A percentile compares a stretch with the other conserved stretches of the same genome.
These are phyloP conservation scores for Monilinia vaccinii-corymbosi DNA, from an alignment of 2,329 filamentous ascomycete genomes.

Conservation along the genomic window DNA sequence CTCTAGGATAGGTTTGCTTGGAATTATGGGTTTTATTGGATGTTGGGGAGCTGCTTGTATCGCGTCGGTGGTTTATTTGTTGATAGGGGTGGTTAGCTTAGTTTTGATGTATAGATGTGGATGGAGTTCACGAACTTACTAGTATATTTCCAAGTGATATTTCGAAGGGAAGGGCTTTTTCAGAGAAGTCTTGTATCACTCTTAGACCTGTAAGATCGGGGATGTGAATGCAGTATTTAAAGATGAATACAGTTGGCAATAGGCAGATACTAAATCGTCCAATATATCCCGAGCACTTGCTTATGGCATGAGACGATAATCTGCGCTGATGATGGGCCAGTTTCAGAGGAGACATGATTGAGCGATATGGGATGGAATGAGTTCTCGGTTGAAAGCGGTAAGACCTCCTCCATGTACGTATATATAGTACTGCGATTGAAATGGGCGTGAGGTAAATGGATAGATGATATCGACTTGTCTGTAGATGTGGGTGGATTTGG, in stretches of 20 bases:
- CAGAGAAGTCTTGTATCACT: neutral
- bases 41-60: neutral
- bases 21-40: neutral
- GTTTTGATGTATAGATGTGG: neutral
- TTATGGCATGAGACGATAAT: neutral
- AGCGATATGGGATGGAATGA: neutral
- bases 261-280: neutral
- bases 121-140: neutral
- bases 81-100: neutral
- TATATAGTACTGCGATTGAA: neutral
- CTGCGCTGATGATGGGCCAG: neutral
- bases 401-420: neutral
- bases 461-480: neutral
- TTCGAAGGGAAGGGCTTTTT: neutral
- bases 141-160: neutral
- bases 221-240: neutral
- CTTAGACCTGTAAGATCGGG: neutral
- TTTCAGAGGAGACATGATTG: neutral
- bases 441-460: neutral
- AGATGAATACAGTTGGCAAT: neutral
- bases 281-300: neutral
- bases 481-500: neutral
- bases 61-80: too few species aligned
- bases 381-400: neutral
- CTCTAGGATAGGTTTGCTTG: conserved; percentile 48